Conservation (phyloP, 2,329 filamentous ascomycete genomes). For the Pseudogymnoascus sp. region DNA sequence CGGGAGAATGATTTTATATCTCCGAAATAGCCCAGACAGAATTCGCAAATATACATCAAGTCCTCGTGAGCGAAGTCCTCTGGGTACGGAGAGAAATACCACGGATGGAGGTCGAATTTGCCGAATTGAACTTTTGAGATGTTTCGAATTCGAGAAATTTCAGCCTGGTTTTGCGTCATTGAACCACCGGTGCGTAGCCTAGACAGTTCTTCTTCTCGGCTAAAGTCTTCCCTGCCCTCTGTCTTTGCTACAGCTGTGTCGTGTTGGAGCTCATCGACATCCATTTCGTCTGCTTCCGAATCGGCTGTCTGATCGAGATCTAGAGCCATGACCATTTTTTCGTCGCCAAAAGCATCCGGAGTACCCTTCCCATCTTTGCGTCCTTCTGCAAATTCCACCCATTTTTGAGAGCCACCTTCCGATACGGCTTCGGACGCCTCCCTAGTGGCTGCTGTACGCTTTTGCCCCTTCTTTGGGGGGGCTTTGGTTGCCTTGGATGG, state of each 20-base stretch:
- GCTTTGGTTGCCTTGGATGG: slow-evolving; percentile 35
- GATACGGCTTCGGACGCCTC: slow-evolving; percentile 27
- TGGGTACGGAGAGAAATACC: slow-evolving; percentile 98
- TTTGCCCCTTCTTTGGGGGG: slow-evolving; percentile 33
- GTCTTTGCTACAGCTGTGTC: slow-evolving; percentile 24
- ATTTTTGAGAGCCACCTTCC: slow-evolving; percentile 26
- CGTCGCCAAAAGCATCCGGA: slow-evolving; percentile 23
- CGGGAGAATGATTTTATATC: slow-evolving; percentile 74
- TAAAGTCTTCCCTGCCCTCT: slow-evolving; percentile 41
- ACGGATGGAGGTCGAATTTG: slow-evolving; percentile 83
- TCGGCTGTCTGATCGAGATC: slow-evolving; percentile 27
- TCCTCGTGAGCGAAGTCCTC: slow-evolving; percentile 83
- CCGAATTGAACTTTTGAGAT: slow-evolving; percentile 93
- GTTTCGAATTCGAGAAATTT: slow-evolving; percentile 92
- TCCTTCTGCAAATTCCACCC: slow-evolving; percentile 20
- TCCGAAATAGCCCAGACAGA: slow-evolving; percentile 87
- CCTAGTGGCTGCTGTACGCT: slow-evolving; percentile 26
- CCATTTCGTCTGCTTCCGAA: slow-evolving; percentile 38
- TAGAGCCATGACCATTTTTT: slow-evolving; percentile 20
- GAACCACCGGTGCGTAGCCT: slow-evolving; percentile 89
- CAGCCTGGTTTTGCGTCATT: slow-evolving; percentile 98
- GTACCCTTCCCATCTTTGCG: slow-evolving; percentile 24
- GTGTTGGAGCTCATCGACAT: slow-evolving; percentile 45
- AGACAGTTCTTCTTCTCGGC: slow-evolving; percentile 88
- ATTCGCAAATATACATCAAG: slow-evolving; percentile 93